Percentiles rank a stretch among this genome's conserved stretches.
phyloP scores from a whole-genome alignment of 768 basidiomycete genomes.

The Sarcodon sp. region DNA sequence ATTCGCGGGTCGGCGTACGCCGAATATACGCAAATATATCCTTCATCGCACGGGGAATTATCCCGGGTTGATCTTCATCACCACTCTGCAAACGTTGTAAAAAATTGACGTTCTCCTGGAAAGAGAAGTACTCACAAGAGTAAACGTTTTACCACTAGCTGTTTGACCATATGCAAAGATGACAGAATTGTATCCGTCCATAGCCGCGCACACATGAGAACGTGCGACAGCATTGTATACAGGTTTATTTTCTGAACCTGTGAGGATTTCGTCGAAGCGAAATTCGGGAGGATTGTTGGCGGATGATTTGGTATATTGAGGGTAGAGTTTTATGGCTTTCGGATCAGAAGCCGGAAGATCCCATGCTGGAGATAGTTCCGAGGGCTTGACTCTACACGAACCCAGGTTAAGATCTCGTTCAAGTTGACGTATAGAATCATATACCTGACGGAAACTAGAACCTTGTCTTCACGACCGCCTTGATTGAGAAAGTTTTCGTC shows the following conservation, averaged over 20 bases:
- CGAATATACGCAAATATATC: conserved; percentile 84
- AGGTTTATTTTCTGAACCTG: conserved; percentile 67
- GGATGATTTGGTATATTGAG: conserved; percentile 35
- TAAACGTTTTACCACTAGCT: conserved; percentile 65
- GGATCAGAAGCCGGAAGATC: conserved; percentile 22
- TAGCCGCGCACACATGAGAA: conserved; percentile 78
- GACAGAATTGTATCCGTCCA: conserved; percentile 95
- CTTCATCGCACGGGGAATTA: conserved; percentile 86
- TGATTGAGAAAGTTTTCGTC: conserved; percentile 46
- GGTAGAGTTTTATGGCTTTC: conserved; percentile 49
- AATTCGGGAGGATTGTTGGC: conserved; percentile 33
- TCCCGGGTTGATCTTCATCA: conserved; percentile 75
- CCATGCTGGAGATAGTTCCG: conserved; percentile 44
- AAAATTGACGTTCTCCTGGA: not conserved
- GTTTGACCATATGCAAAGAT: conserved; percentile 95
- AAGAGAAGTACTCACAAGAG: conserved; percentile 26
- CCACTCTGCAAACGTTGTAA: conserved; percentile 34
- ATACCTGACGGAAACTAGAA: conserved; percentile 74
- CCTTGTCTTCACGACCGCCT: conserved; percentile 72
- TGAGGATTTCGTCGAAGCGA: conserved; percentile 66
- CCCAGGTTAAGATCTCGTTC: not conserved
- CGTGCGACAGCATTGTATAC: conserved; percentile 66
- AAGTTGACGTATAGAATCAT: not conserved
- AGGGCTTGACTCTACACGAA: conserved; percentile 46
- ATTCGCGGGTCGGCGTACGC: conserved; percentile 68